Evolutionary conservation across 192 early-diverging fungal genomes (phyloP), one percentile per base, ranked within the genome.

Genomic region (Cetraspora pellucida): DNA sequence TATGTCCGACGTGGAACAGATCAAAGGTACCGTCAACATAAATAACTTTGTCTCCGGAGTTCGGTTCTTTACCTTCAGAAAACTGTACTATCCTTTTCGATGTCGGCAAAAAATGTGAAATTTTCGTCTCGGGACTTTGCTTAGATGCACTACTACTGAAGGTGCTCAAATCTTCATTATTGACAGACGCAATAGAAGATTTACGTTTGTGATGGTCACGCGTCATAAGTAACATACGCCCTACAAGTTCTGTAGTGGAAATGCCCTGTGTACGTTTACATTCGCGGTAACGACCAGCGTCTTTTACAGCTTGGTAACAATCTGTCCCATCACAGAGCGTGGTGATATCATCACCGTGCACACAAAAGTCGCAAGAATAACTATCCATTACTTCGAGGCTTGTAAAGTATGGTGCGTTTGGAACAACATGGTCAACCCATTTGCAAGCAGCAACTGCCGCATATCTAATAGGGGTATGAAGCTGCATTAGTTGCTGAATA

Each of bases 1-100:
- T 93, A 80, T 98, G 97, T n/a, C 95, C 94, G 4, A 91, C 77
- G 80, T 97, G 97, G 89, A 98, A 98, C 75, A 98, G 81, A 77
- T 98, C 97, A 85, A 97, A 98, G 16, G 94, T 93, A 23, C 97
- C 97, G 78, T 98, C 95, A 13, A 98, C 95, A 81, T 98, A 98
- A 28, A 98, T 90, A 19, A 96, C 89, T 71, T 87, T 90, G 80
- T 96, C 95, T 25, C 84, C 87, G 0, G 89, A 78, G 77, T 87
- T 84, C 16, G 95, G 94, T 77, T 95, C 92, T 46, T 85, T 82
- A 30, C 90, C 91, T 68, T 94, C 90, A 27, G 95, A 94, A 78
- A 98, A 98, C 79, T 97, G 96, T 45, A 94, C 91, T 79, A 98
- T 91, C 74, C 89, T 88, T 76, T 89, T 90, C 9, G 92, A 91